phyloP scores from a whole-genome alignment of 306 rosid genomes.

The Arachis stenosperma region DNA sequence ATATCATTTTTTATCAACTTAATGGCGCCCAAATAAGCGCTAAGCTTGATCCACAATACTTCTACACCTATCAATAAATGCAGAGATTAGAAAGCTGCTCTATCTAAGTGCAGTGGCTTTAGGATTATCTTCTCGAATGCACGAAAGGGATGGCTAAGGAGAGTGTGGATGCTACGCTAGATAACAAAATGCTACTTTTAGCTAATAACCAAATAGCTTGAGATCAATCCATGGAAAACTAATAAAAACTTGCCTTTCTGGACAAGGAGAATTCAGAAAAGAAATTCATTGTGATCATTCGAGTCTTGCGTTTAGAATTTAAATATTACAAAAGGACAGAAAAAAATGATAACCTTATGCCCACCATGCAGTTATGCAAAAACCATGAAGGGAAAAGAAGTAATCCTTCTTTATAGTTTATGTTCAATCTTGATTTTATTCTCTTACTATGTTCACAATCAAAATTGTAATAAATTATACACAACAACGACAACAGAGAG shows the following conservation, averaged over 20 bases:
- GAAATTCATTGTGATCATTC: not conserved
- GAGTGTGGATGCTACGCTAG: not conserved
- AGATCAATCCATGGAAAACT: constrained; percentile 10
- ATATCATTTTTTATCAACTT: too few relatives aligned
- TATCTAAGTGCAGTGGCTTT: not conserved
- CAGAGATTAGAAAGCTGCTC: constrained; percentile 16
- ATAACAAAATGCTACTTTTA: constrained; percentile 12
- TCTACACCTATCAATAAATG: not conserved
- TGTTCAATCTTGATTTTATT: not conserved
- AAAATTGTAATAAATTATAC: not conserved
- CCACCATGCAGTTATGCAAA: not conserved
- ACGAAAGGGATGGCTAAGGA: not conserved
- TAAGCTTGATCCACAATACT: not conserved
- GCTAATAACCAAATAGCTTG: not conserved
- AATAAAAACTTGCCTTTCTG: constrained; percentile 6
- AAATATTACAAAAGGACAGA: not conserved
- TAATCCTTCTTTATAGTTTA: not conserved
- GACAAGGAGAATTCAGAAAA: constrained; percentile 3
- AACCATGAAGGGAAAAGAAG: constrained; percentile 6
- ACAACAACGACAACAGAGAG: constrained; percentile 1
- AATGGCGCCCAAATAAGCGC: too few relatives aligned
- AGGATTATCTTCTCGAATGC: constrained; percentile 9
- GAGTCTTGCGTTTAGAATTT: not conserved
- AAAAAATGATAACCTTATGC: constrained; percentile 7
- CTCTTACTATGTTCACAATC: not conserved